Percentiles rank a stretch among this genome's conserved stretches.
Conservation (phyloP, 257 asterid genomes). For the Linderniella brevidens region DNA sequence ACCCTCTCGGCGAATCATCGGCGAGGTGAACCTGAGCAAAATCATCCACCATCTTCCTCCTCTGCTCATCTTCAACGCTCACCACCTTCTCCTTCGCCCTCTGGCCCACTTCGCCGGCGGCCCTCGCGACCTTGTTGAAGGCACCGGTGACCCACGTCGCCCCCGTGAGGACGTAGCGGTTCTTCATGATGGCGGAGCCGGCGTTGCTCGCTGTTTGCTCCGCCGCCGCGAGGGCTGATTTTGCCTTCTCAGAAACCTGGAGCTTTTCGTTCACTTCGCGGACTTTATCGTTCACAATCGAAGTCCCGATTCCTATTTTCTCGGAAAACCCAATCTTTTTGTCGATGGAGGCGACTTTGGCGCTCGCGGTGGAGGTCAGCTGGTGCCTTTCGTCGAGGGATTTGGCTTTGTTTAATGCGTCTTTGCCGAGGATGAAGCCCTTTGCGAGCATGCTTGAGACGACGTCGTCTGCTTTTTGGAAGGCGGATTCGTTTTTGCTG, state of each 20-base stretch:
- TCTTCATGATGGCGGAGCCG: constrained; percentile 57
- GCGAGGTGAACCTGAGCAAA: constrained; percentile 28
- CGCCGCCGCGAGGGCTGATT: constrained; percentile 42
- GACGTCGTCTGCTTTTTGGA: constrained; percentile 54
- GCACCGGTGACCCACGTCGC: constrained; percentile 56
- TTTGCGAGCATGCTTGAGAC: constrained; percentile 52
- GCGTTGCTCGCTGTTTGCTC: constrained; percentile 51
- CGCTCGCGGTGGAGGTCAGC: constrained; percentile 47
- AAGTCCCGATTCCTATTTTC: constrained; percentile 40
- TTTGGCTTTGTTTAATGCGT: constrained; percentile 43
- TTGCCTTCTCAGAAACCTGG: constrained; percentile 54
- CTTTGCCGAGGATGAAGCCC: constrained; percentile 55
- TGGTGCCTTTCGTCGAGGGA: constrained; percentile 54
- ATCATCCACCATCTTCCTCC: constrained; percentile 50
- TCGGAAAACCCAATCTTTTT: constrained; percentile 42
- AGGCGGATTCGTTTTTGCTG: constrained; percentile 30
- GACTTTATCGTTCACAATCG: constrained; percentile 48
- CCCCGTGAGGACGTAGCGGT: constrained; percentile 40
- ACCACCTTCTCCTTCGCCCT: constrained; percentile 46
- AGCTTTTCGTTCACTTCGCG: constrained; percentile 53
- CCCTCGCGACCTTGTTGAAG: constrained; percentile 37
- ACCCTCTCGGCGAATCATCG: too few relatives aligned
- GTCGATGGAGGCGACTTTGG: constrained; percentile 42
- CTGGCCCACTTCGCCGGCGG: constrained; percentile 58
- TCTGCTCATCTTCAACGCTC: constrained; percentile 39